Base-by-base conservation (phyloP, 331 rosid species). In the Spiraea crenata region DNA sequence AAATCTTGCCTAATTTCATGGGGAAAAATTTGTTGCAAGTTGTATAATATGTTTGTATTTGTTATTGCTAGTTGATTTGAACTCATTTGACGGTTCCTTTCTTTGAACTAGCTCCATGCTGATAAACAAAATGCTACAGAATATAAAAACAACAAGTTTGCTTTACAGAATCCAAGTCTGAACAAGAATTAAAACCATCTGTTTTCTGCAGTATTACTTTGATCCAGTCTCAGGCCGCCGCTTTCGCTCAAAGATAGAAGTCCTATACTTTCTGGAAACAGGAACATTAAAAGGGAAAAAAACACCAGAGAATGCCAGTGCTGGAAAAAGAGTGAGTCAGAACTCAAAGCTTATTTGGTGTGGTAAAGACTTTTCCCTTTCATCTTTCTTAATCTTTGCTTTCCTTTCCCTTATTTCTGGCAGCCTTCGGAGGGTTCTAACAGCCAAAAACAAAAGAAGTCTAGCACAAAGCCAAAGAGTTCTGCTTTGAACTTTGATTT, bases 241-340 rank as follows among this genome's bases (percentile, higher is more conserved):
- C 60, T 86, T 86, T 77, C 86, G 90, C 40, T 86, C 90, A 13
- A 86, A 73, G 84, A 78, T 73, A 14, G 90, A 86, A 75, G 90
- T 86, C 68, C 79, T 78, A 3, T 79, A 70, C 77, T 86, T 86
- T 74, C 42, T 83, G 76, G 84, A 83, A 70, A 86, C 85, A 5
- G 88, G 88, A 81, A 77, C 71, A 0, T 25, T 20, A 17, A 78
- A 80, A 76, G 78, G 39, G 75, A 71, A 54, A 57, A 84, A 84
- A 50, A 17, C 17, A 58, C 34, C 8, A 20, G 88, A 83, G 66
- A 70, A 55, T 38, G n/a, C 80, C 0, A 76, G 61, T 38, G 55
- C 67, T 59, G 81, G 79, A 35, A 35, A 57, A n/a, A 15, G 48
- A 64, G 87, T 83, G 68, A 83, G 87, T 72, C 35, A 55, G 61